phyloP scores from a whole-genome alignment of 106 monocot species.

The Dioscorea alata region DNA sequence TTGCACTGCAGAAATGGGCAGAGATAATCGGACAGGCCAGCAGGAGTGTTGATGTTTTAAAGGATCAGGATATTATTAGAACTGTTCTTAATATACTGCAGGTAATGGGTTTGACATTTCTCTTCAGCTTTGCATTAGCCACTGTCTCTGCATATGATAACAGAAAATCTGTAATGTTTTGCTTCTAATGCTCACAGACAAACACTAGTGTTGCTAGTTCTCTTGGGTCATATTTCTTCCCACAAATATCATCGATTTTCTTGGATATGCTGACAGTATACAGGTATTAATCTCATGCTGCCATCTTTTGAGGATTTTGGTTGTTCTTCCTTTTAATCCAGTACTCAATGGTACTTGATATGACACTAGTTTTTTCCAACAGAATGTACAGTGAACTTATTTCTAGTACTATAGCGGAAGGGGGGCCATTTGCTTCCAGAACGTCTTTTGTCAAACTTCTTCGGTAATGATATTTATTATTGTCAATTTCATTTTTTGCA shows the following conservation, averaged over 20 bases:
- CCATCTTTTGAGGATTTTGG: not conserved
- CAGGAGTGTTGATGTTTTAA: constrained; percentile 81
- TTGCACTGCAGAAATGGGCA: constrained; percentile 71
- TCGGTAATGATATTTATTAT: not conserved
- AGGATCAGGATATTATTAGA: constrained; percentile 89
- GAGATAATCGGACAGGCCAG: constrained; percentile 98
- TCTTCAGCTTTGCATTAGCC: no score
- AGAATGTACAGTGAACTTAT: constrained; percentile 99
- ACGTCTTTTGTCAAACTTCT: constrained; percentile 62
- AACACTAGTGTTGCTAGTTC: constrained; percentile 92
- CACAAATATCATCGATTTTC: constrained; percentile 90
- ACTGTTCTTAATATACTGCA: constrained; percentile 94
- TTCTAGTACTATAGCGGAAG: constrained; percentile 89
- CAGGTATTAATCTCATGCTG: constrained; percentile 31
- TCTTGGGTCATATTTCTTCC: constrained; percentile 82
- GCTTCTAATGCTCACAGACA: constrained; percentile 49
- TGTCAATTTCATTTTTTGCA: not conserved
- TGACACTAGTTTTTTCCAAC: constrained; percentile 1
- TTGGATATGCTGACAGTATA: constrained; percentile 98
- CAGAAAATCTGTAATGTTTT: constrained; percentile 84
- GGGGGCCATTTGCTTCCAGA: constrained; percentile 92
- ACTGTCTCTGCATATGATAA: no score
- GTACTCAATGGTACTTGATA: not conserved
- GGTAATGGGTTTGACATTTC: constrained; percentile 29
- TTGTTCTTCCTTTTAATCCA: not conserved